A percentile compares a stretch with the other conserved stretches of the same genome.
phyloP scores from a whole-genome alignment of 192 early-diverging fungal genomes.

The Backusella tarrabulga region DNA sequence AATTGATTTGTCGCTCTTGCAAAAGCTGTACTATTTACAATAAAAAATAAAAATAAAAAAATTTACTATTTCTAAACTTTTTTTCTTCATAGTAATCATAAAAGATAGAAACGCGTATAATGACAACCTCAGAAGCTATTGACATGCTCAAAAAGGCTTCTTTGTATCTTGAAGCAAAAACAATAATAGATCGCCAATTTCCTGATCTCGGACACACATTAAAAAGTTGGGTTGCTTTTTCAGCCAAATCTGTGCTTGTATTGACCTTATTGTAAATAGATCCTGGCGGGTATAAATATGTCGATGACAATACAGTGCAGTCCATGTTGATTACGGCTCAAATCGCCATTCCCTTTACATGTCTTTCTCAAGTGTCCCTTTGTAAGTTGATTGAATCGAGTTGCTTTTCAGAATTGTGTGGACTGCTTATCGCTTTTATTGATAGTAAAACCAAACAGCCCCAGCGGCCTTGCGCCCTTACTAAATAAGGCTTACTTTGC shows the following conservation, averaged over 20 bases:
- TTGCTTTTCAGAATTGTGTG: background rate
- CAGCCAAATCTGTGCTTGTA: too few relatives aligned
- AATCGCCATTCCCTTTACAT: background rate
- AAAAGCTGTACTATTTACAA: too few relatives aligned
- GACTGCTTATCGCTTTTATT: background rate
- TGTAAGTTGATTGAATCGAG: background rate
- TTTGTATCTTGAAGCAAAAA: background rate
- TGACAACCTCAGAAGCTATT: background rate
- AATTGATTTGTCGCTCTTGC: too few relatives aligned
- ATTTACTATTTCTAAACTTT: too few relatives aligned
- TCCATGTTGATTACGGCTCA: background rate
- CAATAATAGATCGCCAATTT: constrained; percentile 10
- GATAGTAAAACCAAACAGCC: constrained; percentile 64
- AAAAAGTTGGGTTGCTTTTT: background rate
- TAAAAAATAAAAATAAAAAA: too few relatives aligned
- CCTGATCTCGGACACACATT: constrained; percentile 24
- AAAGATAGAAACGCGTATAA: background rate
- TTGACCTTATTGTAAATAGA: background rate
- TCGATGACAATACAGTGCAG: background rate
- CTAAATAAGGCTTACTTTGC: constrained; percentile 91
- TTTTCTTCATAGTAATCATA: too few relatives aligned
- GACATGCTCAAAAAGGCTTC: background rate
- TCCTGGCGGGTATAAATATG: background rate
- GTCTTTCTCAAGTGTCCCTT: background rate
- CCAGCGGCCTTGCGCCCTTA: constrained; percentile 90